phyloP scores from a whole-genome alignment of 805 yeast species.

The Kuraishia ogatae region DNA sequence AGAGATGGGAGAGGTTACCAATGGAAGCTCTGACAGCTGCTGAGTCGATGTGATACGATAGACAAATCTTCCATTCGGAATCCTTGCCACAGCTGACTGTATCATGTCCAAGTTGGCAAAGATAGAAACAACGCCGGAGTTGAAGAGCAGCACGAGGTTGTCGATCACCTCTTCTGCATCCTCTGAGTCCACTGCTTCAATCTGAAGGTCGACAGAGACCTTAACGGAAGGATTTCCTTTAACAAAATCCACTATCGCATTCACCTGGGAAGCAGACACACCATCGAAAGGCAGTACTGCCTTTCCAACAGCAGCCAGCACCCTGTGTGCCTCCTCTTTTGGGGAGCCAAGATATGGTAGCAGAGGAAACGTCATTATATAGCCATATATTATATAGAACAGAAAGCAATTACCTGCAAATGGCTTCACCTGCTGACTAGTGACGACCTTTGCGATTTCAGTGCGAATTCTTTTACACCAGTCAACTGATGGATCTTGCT shows the following conservation, averaged over 20 bases:
- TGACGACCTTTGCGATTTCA: background rate
- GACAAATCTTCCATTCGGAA: constrained; percentile 25
- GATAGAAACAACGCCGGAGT: constrained; percentile 20
- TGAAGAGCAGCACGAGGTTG: constrained; percentile 14
- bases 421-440: background rate
- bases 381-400: background rate
- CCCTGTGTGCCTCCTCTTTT: constrained; percentile 5
- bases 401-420: background rate
- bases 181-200: background rate
- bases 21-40: constrained; percentile 11
- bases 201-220: constrained; percentile 17
- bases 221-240: constrained; percentile 6
- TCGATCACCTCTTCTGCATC: constrained; percentile 6
- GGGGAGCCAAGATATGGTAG: constrained; percentile 17
- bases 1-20: constrained; percentile 14
- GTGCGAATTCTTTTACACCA: background rate
- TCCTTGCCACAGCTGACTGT: constrained; percentile 12
- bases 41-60: constrained; percentile 12
- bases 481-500: background rate
- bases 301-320: constrained; percentile 19
- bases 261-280: constrained; percentile 8
- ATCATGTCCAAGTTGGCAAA: constrained; percentile 11
- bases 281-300: constrained; percentile 14
- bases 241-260: constrained; percentile 8
- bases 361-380: constrained; percentile 24